Evolutionary conservation across 257 asterid species (phyloP).

Genomic region (Ligustrum vulgare): DNA sequence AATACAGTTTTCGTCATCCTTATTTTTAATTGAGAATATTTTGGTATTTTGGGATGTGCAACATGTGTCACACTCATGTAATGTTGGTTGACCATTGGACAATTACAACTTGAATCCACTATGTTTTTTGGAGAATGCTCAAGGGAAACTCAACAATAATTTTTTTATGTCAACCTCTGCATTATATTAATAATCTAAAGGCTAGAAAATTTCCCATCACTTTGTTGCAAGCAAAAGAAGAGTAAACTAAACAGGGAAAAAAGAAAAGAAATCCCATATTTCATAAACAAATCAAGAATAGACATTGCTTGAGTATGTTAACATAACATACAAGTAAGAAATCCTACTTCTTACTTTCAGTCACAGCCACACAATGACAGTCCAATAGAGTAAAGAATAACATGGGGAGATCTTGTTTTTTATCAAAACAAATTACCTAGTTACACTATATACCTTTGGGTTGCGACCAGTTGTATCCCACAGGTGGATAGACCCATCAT

Average conservation of each 20-base stretch:
- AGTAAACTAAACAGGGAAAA: not conserved
- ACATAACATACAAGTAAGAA: not conserved
- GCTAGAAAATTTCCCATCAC: not conserved
- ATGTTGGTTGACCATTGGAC: not conserved
- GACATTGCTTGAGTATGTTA: not conserved
- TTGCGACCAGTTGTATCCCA: conserved; percentile 98
- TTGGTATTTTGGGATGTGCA: not conserved
- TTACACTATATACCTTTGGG: conserved; percentile 67
- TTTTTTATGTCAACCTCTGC: not conserved
- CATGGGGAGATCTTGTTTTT: conserved; percentile 19
- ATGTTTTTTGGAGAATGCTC: conserved; percentile 7
- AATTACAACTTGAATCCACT: not conserved
- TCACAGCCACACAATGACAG: not conserved
- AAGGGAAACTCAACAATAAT: not conserved
- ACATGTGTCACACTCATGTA: not conserved
- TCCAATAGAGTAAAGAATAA: not conserved
- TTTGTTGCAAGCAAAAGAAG: conserved; percentile 11
- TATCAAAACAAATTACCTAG: conserved; percentile 14
- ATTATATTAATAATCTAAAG: not conserved
- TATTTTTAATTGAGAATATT: not conserved
- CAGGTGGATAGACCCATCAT: conserved; percentile 95
- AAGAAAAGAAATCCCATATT: not conserved
- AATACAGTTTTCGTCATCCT: not conserved
- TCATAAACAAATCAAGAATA: not conserved
- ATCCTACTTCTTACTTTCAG: not conserved